Conservation (phyloP, 1,139 yeast genomes). For the Blastobotrys proliferans region DNA sequence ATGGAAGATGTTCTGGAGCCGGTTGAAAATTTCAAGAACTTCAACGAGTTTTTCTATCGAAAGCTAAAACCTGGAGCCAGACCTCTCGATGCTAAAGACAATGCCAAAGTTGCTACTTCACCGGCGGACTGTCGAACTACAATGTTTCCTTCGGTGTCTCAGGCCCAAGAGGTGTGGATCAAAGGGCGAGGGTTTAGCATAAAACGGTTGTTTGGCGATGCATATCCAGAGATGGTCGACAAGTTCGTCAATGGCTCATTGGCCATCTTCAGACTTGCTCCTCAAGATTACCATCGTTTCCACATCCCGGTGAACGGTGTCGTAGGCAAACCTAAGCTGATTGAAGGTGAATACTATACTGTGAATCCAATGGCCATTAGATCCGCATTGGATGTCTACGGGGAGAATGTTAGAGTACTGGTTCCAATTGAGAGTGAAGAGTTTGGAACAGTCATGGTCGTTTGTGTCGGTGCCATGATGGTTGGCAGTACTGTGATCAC, state of each 20-base stretch:
- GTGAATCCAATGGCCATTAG: conserved; percentile 97
- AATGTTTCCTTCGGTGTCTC: conserved; percentile 55
- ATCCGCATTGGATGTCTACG: conserved; percentile 83
- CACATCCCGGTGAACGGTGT: conserved; percentile 82
- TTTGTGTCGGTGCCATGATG: conserved; percentile 98
- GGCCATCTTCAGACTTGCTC: conserved; percentile 84
- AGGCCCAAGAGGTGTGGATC: conserved; percentile 81
- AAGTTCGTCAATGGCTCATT: conserved; percentile 55
- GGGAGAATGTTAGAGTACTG: conserved; percentile 79
- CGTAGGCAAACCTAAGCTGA: conserved; percentile 59
- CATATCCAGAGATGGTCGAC: conserved; percentile 47
- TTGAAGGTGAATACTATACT: conserved; percentile 89
- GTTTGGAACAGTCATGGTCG: conserved; percentile 73
- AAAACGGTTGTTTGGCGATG: conserved; percentile 57
- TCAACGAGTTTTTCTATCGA: conserved; percentile 87
- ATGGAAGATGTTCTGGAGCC: conserved; percentile 60
- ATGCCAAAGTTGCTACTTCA: conserved; percentile 54
- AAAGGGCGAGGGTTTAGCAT: conserved; percentile 79
- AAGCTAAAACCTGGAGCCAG: conserved; percentile 69
- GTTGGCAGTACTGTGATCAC: conserved; percentile 86
- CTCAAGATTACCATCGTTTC: conserved; percentile 94
- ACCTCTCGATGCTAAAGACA: conserved; percentile 55
- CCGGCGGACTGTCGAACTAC: conserved; percentile 90
- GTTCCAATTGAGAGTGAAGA: conserved; percentile 68
- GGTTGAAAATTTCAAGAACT: conserved; percentile 54